Percentiles rank a stretch among this genome's conserved stretches.
Evolutionary conservation across 2,329 filamentous ascomycete species (phyloP).

Genomic region (Podosphaera fusca): DNA sequence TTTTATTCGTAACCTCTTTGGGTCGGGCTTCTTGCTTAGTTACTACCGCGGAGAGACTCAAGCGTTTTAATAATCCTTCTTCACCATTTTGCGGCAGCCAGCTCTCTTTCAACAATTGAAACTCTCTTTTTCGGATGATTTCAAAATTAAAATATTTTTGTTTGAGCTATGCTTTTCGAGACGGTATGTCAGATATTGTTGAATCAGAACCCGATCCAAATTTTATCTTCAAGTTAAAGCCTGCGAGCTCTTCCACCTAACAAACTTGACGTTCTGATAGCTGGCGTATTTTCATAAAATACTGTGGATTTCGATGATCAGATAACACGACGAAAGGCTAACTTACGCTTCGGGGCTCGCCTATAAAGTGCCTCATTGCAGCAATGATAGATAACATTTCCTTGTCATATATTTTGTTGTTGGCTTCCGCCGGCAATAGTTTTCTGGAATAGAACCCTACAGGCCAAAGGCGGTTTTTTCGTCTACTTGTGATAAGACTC

Average conservation of each 20-base stretch:
- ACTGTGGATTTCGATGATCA: background rate
- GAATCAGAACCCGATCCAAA: background rate
- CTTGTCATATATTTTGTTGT: conserved; percentile 1
- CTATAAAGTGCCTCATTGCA: background rate
- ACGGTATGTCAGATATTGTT: background rate
- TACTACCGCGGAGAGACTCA: background rate
- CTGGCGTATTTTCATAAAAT: background rate
- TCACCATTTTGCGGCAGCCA: background rate
- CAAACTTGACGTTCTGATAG: background rate
- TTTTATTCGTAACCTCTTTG: background rate
- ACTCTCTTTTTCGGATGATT: background rate
- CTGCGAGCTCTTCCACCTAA: background rate
- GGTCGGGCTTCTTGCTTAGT: background rate
- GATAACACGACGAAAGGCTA: background rate
- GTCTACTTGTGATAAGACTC: background rate
- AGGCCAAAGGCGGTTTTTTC: background rate
- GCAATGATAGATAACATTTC: background rate
- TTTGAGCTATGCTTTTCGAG: background rate
- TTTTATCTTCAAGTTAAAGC: background rate
- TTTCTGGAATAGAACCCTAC: background rate
- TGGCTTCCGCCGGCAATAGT: background rate
- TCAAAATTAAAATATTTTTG: background rate
- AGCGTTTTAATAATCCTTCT: background rate
- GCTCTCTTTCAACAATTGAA: background rate
- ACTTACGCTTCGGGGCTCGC: background rate